Percentiles rank a stretch among this genome's conserved stretches.
phyloP scores from a whole-genome alignment of 352 stramenopile genomes.

The Phytophthora sp. region DNA sequence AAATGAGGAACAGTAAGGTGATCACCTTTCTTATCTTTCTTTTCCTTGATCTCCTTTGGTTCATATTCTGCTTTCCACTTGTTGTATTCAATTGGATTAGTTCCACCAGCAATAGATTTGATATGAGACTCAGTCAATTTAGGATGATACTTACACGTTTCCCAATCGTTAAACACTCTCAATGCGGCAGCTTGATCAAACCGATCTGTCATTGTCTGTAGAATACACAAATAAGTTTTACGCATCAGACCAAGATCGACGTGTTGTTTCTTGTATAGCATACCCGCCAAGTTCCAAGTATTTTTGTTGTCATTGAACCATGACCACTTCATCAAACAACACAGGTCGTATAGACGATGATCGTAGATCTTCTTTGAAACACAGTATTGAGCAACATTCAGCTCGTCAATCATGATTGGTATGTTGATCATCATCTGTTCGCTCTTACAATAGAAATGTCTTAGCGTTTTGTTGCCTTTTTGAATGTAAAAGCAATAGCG shows the following conservation, averaged over 20 bases:
- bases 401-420: neutral
- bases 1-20: too few species aligned
- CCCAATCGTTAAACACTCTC: neutral
- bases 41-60: neutral
- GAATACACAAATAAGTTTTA: neutral
- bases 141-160: neutral
- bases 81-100: neutral
- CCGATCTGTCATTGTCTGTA: neutral
- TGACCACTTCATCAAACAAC: neutral
- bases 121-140: neutral
- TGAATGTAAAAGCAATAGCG: too few species aligned
- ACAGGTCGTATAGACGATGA: neutral
- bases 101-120: neutral
- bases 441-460: neutral
- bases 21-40: neutral
- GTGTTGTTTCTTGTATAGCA: neutral
- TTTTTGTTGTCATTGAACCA: neutral
- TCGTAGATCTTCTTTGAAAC: neutral
- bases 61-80: neutral
- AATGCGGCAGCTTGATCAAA: neutral
- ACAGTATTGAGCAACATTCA: neutral
- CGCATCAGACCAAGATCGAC: neutral
- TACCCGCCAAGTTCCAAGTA: neutral
- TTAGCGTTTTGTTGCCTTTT: too few species aligned
- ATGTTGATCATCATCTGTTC: neutral